A percentile compares a stretch with the other conserved stretches of the same genome.
Evolutionary conservation across 2,329 filamentous ascomycete species (phyloP).

Genomic region (Hortaea sp.): DNA sequence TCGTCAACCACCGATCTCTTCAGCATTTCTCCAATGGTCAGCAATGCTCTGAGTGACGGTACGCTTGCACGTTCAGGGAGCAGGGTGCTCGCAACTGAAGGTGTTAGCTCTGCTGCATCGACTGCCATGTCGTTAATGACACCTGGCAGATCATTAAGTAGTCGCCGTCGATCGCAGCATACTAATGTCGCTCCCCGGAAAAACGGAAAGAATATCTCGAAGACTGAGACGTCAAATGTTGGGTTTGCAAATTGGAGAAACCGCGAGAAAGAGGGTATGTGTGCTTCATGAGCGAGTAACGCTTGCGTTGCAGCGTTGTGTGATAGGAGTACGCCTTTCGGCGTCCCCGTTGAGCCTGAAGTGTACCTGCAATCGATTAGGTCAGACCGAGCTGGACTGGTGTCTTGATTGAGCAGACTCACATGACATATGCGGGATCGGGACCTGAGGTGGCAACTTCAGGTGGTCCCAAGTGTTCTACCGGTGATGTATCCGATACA

Average conservation of each 20-base stretch:
- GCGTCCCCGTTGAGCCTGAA: constrained; percentile 53
- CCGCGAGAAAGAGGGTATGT: constrained; percentile 65
- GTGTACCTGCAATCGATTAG: constrained; percentile 7
- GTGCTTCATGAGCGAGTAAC: constrained; percentile 66
- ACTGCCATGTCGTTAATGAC: constrained; percentile 56
- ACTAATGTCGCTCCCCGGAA: constrained; percentile 65
- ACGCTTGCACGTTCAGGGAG: constrained; percentile 57
- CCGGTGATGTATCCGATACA: constrained; percentile 23
- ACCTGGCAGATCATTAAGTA: constrained; percentile 65
- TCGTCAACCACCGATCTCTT: constrained; percentile 66
- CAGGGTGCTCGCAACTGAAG: constrained; percentile 72
- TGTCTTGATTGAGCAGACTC: constrained; percentile 26
- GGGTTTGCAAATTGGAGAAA: constrained; percentile 89
- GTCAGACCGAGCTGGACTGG: background rate
- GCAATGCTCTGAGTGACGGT: constrained; percentile 57
- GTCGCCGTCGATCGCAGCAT: constrained; percentile 54
- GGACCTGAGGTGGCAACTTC: constrained; percentile 4
- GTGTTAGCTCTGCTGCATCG: constrained; percentile 82
- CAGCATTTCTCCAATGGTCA: constrained; percentile 92
- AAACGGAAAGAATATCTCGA: constrained; percentile 86
- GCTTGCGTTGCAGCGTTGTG: constrained; percentile 74
- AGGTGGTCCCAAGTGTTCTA: constrained; percentile 26
- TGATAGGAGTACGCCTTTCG: constrained; percentile 77
- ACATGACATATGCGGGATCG: constrained; percentile 77
- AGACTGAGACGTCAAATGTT: constrained; percentile 89